These are phyloP conservation scores for Pseudogymnoascus sp. DNA, from an alignment of 2,329 filamentous ascomycete genomes.

Conservation along the genomic window DNA sequence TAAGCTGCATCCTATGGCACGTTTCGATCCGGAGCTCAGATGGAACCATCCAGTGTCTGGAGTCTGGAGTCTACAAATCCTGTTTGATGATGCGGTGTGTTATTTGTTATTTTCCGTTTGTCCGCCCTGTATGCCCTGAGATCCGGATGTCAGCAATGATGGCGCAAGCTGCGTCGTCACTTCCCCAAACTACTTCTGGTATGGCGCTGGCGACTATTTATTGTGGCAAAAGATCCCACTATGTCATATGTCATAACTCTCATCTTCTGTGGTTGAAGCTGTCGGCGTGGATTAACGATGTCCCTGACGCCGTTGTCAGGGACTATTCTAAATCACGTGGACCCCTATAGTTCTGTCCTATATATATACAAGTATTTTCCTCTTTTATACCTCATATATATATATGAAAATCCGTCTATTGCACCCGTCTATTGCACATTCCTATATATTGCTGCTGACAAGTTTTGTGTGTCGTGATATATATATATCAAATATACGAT, in stretches of 20 bases:
- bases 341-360: not conserved
- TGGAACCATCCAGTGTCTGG: not conserved
- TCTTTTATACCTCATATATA: not conserved
- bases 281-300: not conserved
- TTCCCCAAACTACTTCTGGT: not conserved
- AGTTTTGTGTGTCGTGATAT: not conserved
- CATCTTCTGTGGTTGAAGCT: not conserved
- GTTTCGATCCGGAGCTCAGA: not conserved
- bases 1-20: not conserved
- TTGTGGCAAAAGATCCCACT: not conserved
- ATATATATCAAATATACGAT: not conserved
- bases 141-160: not conserved
- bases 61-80: not conserved
- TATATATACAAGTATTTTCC: not conserved
- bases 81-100: not conserved
- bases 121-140: not conserved
- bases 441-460: not conserved
- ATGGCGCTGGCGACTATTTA: not conserved
- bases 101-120: not conserved
- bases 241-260: slow-evolving; percentile 3
- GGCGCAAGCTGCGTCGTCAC: not conserved
- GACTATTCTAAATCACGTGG: not conserved
- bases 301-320: not conserved
- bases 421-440: not conserved
- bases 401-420: not conserved